phyloP scores from a whole-genome alignment of 345 rosid genomes.

The Luvunga scandens region DNA sequence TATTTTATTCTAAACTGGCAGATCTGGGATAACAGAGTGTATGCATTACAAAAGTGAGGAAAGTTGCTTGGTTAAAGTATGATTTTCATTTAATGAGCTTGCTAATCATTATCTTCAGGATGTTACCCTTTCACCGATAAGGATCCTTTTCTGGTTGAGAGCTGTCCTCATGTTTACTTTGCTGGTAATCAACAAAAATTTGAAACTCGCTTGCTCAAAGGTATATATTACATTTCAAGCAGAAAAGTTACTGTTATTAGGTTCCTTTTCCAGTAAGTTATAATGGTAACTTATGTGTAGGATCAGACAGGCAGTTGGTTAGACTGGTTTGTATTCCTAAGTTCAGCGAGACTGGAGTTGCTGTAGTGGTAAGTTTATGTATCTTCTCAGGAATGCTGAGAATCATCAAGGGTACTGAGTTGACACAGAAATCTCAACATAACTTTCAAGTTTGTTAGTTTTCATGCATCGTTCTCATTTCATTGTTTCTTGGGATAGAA shows the following conservation, averaged over 20 bases:
- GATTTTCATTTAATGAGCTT: conserved; percentile 4
- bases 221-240: conserved; percentile 31
- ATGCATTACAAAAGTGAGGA: neutral
- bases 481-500: neutral
- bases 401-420: neutral
- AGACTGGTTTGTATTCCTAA: conserved; percentile 77
- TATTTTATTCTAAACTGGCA: neutral
- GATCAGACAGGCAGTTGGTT: conserved; percentile 72
- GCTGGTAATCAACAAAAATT: conserved; percentile 80
- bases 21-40: neutral
- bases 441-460: neutral
- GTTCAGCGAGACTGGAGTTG: conserved; percentile 73
- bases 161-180: conserved; percentile 93
- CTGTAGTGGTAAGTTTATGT: conserved; percentile 63
- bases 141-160: conserved; percentile 92
- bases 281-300: conserved; percentile 37
- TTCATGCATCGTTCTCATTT: neutral
- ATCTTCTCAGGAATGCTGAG: conserved; percentile 7
- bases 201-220: conserved; percentile 55
- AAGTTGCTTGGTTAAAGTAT: neutral
- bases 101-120: conserved; percentile 39
- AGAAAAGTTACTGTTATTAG: neutral
- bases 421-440: neutral
- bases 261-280: neutral
- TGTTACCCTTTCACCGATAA: conserved; percentile 94